Conservation (phyloP, 768 basidiomycete genomes). For the Calocybe cyanea region DNA sequence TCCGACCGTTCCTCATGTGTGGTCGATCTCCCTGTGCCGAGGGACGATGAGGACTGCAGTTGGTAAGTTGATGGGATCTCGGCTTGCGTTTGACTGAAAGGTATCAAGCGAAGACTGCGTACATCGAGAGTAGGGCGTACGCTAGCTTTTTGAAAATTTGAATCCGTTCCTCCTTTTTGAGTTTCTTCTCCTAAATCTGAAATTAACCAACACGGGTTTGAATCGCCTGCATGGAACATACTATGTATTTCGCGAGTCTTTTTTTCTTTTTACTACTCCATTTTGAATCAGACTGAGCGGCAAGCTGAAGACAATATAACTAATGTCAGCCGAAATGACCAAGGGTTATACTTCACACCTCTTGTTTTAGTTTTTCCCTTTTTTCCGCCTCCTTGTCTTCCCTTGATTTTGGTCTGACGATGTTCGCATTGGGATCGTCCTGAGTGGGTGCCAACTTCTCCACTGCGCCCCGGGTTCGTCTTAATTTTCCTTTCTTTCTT, state of each 20-base stretch:
- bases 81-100: constrained; percentile 70
- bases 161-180: constrained; percentile 84
- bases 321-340: constrained; percentile 5
- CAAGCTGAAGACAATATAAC: constrained; percentile 30
- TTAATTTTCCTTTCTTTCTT: constrained; percentile 58
- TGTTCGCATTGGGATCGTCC: constrained; percentile 55
- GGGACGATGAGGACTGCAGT: constrained; percentile 77
- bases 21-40: constrained; percentile 67
- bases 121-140: constrained; percentile 40
- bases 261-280: constrained; percentile 86
- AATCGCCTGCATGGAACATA: constrained; percentile 22
- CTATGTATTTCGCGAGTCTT: constrained; percentile 89
- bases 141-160: constrained; percentile 76
- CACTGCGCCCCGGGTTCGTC: constrained; percentile 19
- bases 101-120: constrained; percentile 19
- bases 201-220: not conserved
- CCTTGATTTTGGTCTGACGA: constrained; percentile 54
- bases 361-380: constrained; percentile 54
- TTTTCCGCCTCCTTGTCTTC: constrained; percentile 59
- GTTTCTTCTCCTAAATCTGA: constrained; percentile 76
- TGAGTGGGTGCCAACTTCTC: constrained; percentile 16
- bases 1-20: constrained; percentile 62
- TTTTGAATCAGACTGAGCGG: constrained; percentile 58
- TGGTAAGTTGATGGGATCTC: constrained; percentile 51
- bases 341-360: constrained; percentile 37